These are phyloP conservation scores for Stagonosporopsis cucurbitacearum DNA, from an alignment of 2,329 filamentous ascomycete species.

Conservation along the genomic window DNA sequence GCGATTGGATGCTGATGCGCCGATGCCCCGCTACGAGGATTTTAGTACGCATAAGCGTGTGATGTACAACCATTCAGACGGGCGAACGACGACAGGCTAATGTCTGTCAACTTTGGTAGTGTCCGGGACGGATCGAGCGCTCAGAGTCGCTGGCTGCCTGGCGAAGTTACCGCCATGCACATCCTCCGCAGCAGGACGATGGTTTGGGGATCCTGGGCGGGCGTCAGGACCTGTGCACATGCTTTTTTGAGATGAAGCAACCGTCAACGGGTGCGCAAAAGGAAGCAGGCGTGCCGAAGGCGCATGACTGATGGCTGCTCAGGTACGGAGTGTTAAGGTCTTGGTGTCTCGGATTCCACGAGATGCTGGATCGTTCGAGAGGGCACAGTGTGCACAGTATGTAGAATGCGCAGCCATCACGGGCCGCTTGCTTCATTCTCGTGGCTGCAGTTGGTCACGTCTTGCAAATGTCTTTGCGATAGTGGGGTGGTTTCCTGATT, in stretches of 20 bases:
- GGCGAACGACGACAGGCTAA: slow-evolving; percentile 20
- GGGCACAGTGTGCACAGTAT: too few relatives aligned
- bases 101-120: slow-evolving; percentile 25
- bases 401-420: slow-evolving; percentile 15
- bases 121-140: slow-evolving; percentile 44
- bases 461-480: slow-evolving; percentile 25
- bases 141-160: slow-evolving; percentile 36
- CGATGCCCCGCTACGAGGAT: slow-evolving; percentile 28
- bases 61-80: slow-evolving; percentile 36
- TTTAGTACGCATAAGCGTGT: slow-evolving; percentile 39
- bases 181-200: slow-evolving; percentile 18
- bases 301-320: slow-evolving; percentile 21
- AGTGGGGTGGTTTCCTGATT: slow-evolving; percentile 32
- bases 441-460: slow-evolving; percentile 34
- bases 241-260: slow-evolving; percentile 6
- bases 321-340: slow-evolving; percentile 13
- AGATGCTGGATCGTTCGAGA: slow-evolving; percentile 17
- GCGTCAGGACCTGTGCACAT: slow-evolving; percentile 16
- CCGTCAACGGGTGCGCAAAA: slow-evolving; percentile 12
- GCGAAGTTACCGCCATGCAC: slow-evolving; percentile 38
- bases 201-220: slow-evolving; percentile 19
- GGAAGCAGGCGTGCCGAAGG: slow-evolving; percentile 14
- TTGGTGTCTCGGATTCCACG: slow-evolving; percentile 22
- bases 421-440: slow-evolving; percentile 26
- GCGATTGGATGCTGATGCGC: slow-evolving; percentile 22